Evolutionary conservation across 495 filamentous ascomycete species (phyloP).

Genomic region (Podospora fimiseda): DNA sequence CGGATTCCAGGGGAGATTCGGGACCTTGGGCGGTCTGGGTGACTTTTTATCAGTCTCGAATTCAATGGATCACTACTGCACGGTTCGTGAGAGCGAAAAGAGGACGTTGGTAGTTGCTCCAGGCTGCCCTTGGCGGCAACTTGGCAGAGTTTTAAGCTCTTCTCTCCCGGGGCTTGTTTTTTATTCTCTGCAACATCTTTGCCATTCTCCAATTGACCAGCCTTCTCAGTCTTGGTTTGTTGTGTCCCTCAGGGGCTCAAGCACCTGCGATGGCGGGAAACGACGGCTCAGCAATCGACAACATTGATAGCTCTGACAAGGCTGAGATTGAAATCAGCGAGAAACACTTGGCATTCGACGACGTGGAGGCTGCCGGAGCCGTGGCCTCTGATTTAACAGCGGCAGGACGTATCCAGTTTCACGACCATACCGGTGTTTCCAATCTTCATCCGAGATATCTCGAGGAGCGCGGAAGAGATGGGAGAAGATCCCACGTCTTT

Average conservation of each 20-base stretch:
- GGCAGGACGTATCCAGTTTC: neutral
- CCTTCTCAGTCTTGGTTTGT: neutral
- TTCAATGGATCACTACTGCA: neutral
- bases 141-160: conserved; percentile 2
- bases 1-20: neutral
- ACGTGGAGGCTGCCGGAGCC: neutral
- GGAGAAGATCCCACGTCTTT: neutral
- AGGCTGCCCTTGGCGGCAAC: neutral
- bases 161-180: neutral
- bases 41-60: neutral
- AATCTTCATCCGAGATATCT: neutral
- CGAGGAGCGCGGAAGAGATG: neutral
- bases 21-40: neutral
- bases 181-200: neutral
- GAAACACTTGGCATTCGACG: neutral
- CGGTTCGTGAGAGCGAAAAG: neutral
- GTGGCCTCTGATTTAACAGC: neutral
- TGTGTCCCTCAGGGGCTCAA: neutral
- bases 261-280: conserved; percentile 8
- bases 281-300: conserved; percentile 1
- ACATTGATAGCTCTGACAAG: conserved; percentile 3
- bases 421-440: neutral
- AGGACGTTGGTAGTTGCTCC: neutral
- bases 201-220: neutral
- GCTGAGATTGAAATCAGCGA: conserved; percentile 1